phyloP scores from a whole-genome alignment of 192 early-diverging fungal species.

The Rhizophlyctis rosea region DNA sequence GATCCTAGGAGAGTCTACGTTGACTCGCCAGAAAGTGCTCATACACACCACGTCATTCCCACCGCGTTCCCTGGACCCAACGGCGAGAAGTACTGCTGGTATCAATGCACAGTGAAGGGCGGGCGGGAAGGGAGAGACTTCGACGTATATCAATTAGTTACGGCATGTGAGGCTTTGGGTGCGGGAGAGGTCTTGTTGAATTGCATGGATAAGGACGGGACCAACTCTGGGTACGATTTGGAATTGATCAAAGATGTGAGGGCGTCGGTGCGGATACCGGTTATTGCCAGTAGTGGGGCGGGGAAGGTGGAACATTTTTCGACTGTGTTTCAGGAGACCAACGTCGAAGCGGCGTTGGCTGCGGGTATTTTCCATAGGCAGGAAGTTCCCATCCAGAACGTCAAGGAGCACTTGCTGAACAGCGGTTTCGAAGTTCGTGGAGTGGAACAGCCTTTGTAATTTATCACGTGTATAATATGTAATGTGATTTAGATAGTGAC shows the following conservation, averaged over 20 bases:
- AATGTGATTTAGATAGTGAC: no score
- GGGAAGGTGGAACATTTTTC: constrained; percentile 84
- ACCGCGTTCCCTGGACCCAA: constrained; percentile 78
- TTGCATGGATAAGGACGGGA: constrained; percentile 99
- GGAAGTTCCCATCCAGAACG: constrained; percentile 85
- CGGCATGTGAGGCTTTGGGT: constrained; percentile 83
- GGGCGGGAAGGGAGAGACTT: constrained; percentile 93
- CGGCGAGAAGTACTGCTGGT: constrained; percentile 96
- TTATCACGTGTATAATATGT: no score
- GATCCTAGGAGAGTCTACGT: constrained; percentile 97
- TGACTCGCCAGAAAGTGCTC: constrained; percentile 62
- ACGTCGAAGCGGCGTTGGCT: constrained; percentile 93
- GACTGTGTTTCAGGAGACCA: constrained; percentile 78
- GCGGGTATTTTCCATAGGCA: constrained; percentile 97
- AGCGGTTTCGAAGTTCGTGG: constrained; percentile 21
- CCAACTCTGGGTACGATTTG: constrained; percentile 93
- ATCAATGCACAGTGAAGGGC: constrained; percentile 98
- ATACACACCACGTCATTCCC: constrained; percentile 72
- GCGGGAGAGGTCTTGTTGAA: constrained; percentile 97
- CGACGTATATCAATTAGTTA: constrained; percentile 89
- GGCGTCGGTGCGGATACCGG: constrained; percentile 80
- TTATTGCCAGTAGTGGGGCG: constrained; percentile 97
- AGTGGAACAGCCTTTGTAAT: constrained; percentile 11
- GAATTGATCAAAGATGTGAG: constrained; percentile 81
- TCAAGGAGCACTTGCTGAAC: constrained; percentile 71